phyloP scores from a whole-genome alignment of 108 stramenopile genomes.

The Epithemia pelagica region DNA sequence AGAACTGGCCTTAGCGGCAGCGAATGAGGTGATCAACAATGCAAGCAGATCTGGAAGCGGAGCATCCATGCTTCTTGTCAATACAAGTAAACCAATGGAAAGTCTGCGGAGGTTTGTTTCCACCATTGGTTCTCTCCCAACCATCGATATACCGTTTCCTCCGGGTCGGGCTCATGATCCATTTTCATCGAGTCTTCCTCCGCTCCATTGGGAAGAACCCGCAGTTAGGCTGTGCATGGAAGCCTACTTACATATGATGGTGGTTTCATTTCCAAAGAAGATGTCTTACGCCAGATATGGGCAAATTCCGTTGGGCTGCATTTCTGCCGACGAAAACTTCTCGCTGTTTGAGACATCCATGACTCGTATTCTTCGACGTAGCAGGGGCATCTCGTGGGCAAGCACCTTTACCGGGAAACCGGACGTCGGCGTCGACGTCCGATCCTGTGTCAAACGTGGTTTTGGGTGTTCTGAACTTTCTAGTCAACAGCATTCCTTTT shows the following conservation, averaged over 20 bases:
- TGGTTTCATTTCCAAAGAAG: slow-evolving; percentile 82
- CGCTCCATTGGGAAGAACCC: slow-evolving; percentile 90
- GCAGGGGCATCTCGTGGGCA: slow-evolving; percentile 93
- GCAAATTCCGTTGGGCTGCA: slow-evolving; percentile 89
- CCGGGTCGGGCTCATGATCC: slow-evolving; percentile 81
- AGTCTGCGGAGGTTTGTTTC: slow-evolving; percentile 67
- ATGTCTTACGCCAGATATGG: slow-evolving; percentile 74
- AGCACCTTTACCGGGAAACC: slow-evolving; percentile 65
- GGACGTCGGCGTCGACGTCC: slow-evolving; percentile 78
- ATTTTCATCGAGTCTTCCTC: slow-evolving; percentile 63
- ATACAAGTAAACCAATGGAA: slow-evolving; percentile 40
- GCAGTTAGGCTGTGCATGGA: slow-evolving; percentile 73
- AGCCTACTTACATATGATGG: slow-evolving; percentile 70
- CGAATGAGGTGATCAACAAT: slow-evolving; percentile 61
- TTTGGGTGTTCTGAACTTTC: slow-evolving; percentile 7
- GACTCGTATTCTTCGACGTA: slow-evolving; percentile 63
- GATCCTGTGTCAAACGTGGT: slow-evolving; percentile 32
- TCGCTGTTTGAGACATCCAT: slow-evolving; percentile 80
- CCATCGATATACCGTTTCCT: slow-evolving; percentile 75
- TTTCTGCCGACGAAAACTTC: slow-evolving; percentile 72
- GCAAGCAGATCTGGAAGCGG: slow-evolving; percentile 76
- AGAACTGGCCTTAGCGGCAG: slow-evolving; percentile 50
- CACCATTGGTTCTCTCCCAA: slow-evolving; percentile 75
- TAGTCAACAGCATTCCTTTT: background rate
- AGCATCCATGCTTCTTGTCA: slow-evolving; percentile 77